These are phyloP conservation scores for Colletotrichum caudatum DNA, from an alignment of 2,329 filamentous ascomycete genomes.

Conservation along the genomic window DNA sequence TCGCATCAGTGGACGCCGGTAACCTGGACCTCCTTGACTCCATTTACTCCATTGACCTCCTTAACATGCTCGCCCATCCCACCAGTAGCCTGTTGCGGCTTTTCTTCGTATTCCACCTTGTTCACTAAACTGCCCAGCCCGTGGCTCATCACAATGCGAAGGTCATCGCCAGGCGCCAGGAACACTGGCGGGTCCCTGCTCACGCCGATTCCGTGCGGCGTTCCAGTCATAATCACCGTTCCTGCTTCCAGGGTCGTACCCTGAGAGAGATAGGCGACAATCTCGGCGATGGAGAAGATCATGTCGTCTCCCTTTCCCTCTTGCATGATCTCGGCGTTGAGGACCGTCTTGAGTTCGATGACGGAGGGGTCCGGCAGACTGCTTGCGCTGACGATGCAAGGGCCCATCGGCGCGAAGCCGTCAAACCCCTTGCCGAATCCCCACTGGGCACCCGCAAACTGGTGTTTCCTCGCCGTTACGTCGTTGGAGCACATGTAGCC, in stretches of 20 bases:
- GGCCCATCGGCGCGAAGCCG: slow-evolving; percentile 59
- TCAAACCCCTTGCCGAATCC: slow-evolving; percentile 65
- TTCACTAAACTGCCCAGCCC: slow-evolving; percentile 45
- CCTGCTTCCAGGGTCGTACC: slow-evolving; percentile 46
- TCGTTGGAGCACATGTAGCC: slow-evolving; percentile 70
- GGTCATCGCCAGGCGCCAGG: slow-evolving; percentile 39
- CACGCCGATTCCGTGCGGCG: slow-evolving; percentile 45
- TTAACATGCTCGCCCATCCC: background rate
- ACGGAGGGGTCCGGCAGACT: slow-evolving; percentile 29
- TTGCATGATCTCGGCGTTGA: slow-evolving; percentile 46
- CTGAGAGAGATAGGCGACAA: slow-evolving; percentile 45
- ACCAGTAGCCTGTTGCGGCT: background rate
- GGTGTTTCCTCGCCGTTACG: slow-evolving; percentile 63
- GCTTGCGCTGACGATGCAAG: slow-evolving; percentile 39
- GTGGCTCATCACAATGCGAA: slow-evolving; percentile 42
- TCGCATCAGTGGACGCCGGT: slow-evolving; percentile 16
- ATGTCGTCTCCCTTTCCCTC: slow-evolving; percentile 44
- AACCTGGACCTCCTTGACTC: slow-evolving; percentile 12
- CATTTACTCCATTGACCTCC: slow-evolving; percentile 28
- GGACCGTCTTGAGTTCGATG: slow-evolving; percentile 41
- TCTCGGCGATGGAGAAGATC: slow-evolving; percentile 49
- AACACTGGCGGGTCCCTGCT: slow-evolving; percentile 43
- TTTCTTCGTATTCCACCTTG: slow-evolving; percentile 34
- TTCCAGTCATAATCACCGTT: slow-evolving; percentile 48
- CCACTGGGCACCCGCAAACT: slow-evolving; percentile 63